phyloP scores from a whole-genome alignment of 495 filamentous ascomycete species.

The Neurospora intermedia region DNA sequence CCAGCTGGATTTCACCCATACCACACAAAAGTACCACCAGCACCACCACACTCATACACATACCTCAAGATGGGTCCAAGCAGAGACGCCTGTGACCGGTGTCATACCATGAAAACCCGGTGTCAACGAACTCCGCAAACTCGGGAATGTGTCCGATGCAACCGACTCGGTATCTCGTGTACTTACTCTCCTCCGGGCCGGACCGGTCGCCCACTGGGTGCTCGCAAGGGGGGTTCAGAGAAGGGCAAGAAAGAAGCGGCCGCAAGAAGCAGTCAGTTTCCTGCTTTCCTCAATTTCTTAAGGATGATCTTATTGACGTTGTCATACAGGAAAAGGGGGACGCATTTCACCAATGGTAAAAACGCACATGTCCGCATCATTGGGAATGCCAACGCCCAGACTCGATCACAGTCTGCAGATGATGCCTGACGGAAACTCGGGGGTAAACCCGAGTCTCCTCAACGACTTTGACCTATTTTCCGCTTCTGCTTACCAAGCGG shows the following conservation, averaged over 20 bases:
- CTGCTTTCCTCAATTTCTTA: background rate
- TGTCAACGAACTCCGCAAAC: background rate
- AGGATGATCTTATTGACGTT: background rate
- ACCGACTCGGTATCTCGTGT: background rate
- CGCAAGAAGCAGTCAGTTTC: background rate
- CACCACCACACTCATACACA: background rate
- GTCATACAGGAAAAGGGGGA: background rate
- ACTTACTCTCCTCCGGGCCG: background rate
- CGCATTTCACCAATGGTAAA: background rate
- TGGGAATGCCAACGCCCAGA: background rate
- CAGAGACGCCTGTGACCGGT: background rate
- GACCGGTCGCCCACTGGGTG: background rate
- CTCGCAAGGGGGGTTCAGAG: background rate
- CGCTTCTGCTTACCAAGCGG: background rate
- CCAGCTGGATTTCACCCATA: background rate
- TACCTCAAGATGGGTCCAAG: background rate
- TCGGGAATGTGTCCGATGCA: background rate
- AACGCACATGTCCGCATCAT: background rate
- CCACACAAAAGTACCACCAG: background rate
- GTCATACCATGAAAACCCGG: background rate
- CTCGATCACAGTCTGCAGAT: background rate
- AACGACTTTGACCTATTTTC: background rate
- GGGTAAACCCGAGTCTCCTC: background rate
- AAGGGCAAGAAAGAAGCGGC: background rate
- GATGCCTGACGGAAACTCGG: background rate